Base-by-base conservation (phyloP, 495 filamentous ascomycete genomes). In the Polyplosphaeria fusca region DNA sequence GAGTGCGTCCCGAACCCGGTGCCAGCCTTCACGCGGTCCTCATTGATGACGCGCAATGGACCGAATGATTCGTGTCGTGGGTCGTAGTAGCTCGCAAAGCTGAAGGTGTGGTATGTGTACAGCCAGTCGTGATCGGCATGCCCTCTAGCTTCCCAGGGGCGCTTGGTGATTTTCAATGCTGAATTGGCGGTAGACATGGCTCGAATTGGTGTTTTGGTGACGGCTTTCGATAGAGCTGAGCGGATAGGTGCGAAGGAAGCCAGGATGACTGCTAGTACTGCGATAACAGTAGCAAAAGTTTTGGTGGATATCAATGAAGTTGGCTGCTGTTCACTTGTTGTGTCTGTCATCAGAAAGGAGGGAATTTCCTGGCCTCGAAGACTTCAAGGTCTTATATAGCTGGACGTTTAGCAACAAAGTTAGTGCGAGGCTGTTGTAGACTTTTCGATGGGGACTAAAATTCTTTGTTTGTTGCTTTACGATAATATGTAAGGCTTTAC, bases 21-120 rank as follows among this genome's bases (percentile, higher is more conserved):
- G 43, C 77, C 73, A 18, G 80, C 68, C 35, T 80, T 75, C 25
- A 92, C 87, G 20, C 86, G 83, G 69, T 92, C 88, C 70, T 94
- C 89, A 70, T 91, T 91, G 55, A 91, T 79, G 13, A 91, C 87
- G 48, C 88, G 84, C 37, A 91, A 73, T 23, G 79, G 76, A 14
- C 88, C 88, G 65, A 85, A 91, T 52, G 77, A 73, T 35, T 76
- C 70, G 71, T 80, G 85, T 1, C 65, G 57, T 27, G 83, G 84
- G 70, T 88, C 79, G 72, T 82, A 81, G 78, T 89, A 91, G 56
- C 72, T 70, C 53, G 86, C 86, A 68, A 91, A 91, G 70, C 77
- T 80, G 78, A 94, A 91, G 52, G 84, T 88, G 74, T 91, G 88
- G 74, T 84, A 90, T 20, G 80, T 83, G 70, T 91, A 84, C n/a